phyloP scores from a whole-genome alignment of 2,329 filamentous ascomycete genomes.

The Teratosphaeria viscida region DNA sequence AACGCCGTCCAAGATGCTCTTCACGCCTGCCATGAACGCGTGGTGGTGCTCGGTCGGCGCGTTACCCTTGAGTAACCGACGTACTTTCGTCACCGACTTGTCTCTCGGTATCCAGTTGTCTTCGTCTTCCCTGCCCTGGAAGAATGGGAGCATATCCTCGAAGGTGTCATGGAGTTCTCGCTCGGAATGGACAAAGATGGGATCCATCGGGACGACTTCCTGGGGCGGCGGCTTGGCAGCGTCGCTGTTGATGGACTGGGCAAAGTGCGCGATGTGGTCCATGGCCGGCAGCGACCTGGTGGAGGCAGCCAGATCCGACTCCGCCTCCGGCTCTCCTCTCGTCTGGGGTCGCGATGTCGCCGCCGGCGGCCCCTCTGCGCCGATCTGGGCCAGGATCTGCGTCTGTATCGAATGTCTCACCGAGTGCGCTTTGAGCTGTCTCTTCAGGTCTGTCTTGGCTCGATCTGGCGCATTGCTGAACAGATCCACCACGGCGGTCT shows the following conservation, averaged over 20 bases:
- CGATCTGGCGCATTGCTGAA: slow-evolving; percentile 72
- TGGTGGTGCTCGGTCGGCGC: slow-evolving; percentile 65
- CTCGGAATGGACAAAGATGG: slow-evolving; percentile 70
- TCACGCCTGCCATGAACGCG: slow-evolving; percentile 59
- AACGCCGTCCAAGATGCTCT: slow-evolving; percentile 71
- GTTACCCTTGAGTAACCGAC: slow-evolving; percentile 74
- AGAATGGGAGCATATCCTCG: slow-evolving; percentile 66
- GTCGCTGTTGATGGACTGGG: slow-evolving; percentile 37
- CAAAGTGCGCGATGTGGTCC: slow-evolving; percentile 35
- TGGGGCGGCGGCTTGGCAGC: slow-evolving; percentile 48
- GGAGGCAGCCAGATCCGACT: slow-evolving; percentile 28
- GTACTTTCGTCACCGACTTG: slow-evolving; percentile 64
- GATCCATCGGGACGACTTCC: slow-evolving; percentile 62
- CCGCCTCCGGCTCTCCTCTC: slow-evolving; percentile 11
- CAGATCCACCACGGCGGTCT: slow-evolving; percentile 72
- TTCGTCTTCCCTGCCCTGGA: slow-evolving; percentile 82
- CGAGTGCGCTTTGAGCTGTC: slow-evolving; percentile 71
- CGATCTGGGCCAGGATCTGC: slow-evolving; percentile 67
- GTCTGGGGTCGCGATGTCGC: slow-evolving; percentile 14
- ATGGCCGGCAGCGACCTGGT: slow-evolving; percentile 31
- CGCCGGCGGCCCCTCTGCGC: slow-evolving; percentile 29
- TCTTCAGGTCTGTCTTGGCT: slow-evolving; percentile 82
- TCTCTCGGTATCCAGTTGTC: slow-evolving; percentile 86
- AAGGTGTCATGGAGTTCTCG: slow-evolving; percentile 84
- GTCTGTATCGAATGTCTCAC: slow-evolving; percentile 78